Base-by-base conservation (phyloP, 2,329 filamentous ascomycete genomes). In the Scytalidium lignicola region DNA sequence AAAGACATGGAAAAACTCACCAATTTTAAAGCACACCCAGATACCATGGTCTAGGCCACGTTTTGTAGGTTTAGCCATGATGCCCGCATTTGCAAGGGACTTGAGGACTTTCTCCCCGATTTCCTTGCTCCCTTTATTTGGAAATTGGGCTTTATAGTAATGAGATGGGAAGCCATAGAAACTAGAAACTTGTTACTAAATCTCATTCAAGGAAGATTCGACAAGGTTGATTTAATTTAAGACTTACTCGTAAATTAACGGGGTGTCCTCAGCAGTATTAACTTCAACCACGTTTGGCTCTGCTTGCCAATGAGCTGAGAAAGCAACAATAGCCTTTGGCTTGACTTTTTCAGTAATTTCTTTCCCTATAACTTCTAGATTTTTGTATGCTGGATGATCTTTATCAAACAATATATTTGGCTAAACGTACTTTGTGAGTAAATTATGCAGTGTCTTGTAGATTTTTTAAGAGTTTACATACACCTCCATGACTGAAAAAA, bases 231-330 rank as follows among this genome's bases (percentile, higher is more conserved):
- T 28, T 28, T 13, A 13, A 13, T 7, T 13, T n/a, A 32, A 43
- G 17, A 62, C 64, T 50, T 65, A 80, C 78, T 89, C 85, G 63
- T 88, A 89, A 45, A 89, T 85, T 55, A 89, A 62, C 50, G 83
- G 78, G 3, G 77, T 81, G n/a, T 74, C 68, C 49, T 80, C 80
- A 2, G 78, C 81, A 8, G 76, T 79, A 63, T 88, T 89, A 56
- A 89, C 75, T 58, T 84, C 71, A 53, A 89, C 76, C 3, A 70
- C 73, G 57, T 75, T 70, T 37, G 67, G 66, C 48, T 62, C 68
- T 42, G 75, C 81, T 67, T 88, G 82, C 86, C 87, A 90, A 65
- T 91, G 86, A 1, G 85, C 87, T 1, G 86, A 89, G 62, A 91
- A 85, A 21, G 90, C 83, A 1, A 90, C 80, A 15, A 90, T 76